Base-by-base conservation (phyloP, 495 filamentous ascomycete genomes). In the Neurospora africana region DNA sequence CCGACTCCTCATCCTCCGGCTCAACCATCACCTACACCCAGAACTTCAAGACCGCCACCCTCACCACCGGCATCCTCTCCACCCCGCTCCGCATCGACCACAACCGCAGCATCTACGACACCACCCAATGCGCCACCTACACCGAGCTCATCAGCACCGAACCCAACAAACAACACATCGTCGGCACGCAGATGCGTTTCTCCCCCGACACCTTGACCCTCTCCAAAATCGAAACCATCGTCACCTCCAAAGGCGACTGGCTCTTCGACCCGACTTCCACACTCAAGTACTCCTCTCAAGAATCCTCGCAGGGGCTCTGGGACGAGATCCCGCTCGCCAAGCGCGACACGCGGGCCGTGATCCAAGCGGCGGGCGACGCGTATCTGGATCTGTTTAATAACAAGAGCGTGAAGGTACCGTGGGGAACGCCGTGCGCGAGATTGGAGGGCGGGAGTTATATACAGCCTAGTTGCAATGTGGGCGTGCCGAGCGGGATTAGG, bases 251-350 rank as follows among this genome's bases (percentile, higher is more conserved):
- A 15, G 82, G 82, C 65, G 80, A 84, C 73, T 86, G 85, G 84
- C 77, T 84, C 15, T 87, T 87, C 79, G 84, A 87, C 74, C 84
- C 85, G 1, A 82, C 82, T 17, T 80, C 81, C n/a, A 86, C 86
- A 19, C 81, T 84, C 44, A 71, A 79, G 21, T 86, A 82, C 78
- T 82, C 84, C 6, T 72, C 75, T 17, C 68, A 76, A 4, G 82
- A 85, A 75, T 75, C 79, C 44, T 61, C 53, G 15, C 15, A 15
- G 0, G 76, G 77, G 21, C 76, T 68, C 10, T 87, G 85, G 85
- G 76, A 76, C 35, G 70, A 78, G 35, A 86, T 87, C 72, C 83
- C 86, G 5, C 81, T 72, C 36, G 80, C 71, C 13, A 75, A 77
- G 71, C 77, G 77, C 0, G 81, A 83, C 74, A 76, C 72, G 4